Percentiles rank a stretch among this genome's conserved stretches.
Conservation (phyloP, 2,329 filamentous ascomycete genomes). For the Tolypocladium album region DNA sequence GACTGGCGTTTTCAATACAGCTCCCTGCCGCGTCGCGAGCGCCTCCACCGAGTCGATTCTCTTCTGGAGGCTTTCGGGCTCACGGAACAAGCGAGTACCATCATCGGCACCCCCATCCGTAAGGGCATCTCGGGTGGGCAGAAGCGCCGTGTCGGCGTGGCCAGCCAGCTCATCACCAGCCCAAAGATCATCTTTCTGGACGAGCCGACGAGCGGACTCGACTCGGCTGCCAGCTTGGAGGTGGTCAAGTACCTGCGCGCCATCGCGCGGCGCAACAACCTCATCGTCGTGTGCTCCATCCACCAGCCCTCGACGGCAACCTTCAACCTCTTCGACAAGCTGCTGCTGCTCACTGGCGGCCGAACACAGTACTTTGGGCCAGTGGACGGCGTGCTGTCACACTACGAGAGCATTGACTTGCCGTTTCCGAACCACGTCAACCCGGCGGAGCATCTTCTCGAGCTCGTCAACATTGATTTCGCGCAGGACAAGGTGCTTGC, state of each 20-base stretch:
- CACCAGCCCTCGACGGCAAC: slow-evolving; percentile 77
- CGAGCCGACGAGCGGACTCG: slow-evolving; percentile 74
- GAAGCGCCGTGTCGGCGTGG: slow-evolving; percentile 70
- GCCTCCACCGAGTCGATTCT: slow-evolving; percentile 50
- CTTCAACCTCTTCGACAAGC: slow-evolving; percentile 70
- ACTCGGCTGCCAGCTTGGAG: slow-evolving; percentile 66
- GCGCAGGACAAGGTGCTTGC: slow-evolving; percentile 32
- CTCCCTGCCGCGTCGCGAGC: slow-evolving; percentile 37
- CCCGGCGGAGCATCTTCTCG: slow-evolving; percentile 70
- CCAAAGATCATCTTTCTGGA: slow-evolving; percentile 76
- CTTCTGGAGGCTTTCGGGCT: slow-evolving; percentile 67
- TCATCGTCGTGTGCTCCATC: slow-evolving; percentile 73
- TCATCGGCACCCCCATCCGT: slow-evolving; percentile 72
- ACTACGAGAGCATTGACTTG: slow-evolving; percentile 52
- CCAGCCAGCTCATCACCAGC: slow-evolving; percentile 69
- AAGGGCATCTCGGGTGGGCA: slow-evolving; percentile 82
- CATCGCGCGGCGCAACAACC: slow-evolving; percentile 55
- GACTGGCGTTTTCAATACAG: slow-evolving; percentile 8
- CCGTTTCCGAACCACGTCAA: slow-evolving; percentile 62
- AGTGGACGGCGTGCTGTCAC: slow-evolving; percentile 42
- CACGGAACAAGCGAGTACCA: slow-evolving; percentile 52
- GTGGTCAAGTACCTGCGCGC: slow-evolving; percentile 63
- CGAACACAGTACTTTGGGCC: slow-evolving; percentile 64
- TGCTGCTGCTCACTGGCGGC: slow-evolving; percentile 62
- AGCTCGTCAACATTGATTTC: slow-evolving; percentile 72